Conservation (phyloP, 208 protist genomes). For the Leptomonas pyrrhocoris region DNA sequence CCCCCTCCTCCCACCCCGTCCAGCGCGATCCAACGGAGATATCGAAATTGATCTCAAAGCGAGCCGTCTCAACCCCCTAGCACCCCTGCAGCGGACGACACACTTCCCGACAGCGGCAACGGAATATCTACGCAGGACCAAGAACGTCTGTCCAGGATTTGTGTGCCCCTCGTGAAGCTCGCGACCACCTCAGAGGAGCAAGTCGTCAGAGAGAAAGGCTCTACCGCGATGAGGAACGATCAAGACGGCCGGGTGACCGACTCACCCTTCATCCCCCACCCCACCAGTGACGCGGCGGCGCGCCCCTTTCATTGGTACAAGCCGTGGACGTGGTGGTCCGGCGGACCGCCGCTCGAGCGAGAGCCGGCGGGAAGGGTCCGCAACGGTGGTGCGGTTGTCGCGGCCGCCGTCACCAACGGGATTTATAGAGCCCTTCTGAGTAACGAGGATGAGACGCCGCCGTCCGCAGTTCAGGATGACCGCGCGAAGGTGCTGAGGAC, state of each 20-base stretch:
- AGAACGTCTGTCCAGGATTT: constrained; percentile 56
- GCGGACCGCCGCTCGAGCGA: constrained; percentile 34
- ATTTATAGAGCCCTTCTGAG: constrained; percentile 46
- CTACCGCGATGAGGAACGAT: constrained; percentile 34
- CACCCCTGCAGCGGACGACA: too few species aligned
- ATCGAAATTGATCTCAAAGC: too few species aligned
- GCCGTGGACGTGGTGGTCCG: constrained; percentile 74
- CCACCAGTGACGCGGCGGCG: constrained; percentile 41
- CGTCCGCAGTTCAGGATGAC: constrained; percentile 52
- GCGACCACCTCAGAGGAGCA: constrained; percentile 49
- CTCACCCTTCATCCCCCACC: constrained; percentile 65
- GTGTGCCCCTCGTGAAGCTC: constrained; percentile 63
- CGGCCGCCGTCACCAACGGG: too few species aligned
- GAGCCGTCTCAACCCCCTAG: too few species aligned
- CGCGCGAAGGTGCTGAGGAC: constrained; percentile 63
- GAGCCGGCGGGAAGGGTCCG: constrained; percentile 3
- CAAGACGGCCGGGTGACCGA: constrained; percentile 32
- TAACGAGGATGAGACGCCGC: constrained; percentile 38
- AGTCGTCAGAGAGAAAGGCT: constrained; percentile 50
- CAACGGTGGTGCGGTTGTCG: background rate
- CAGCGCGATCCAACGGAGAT: too few species aligned
- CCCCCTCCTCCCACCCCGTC: too few species aligned
- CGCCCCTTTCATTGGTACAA: constrained; percentile 65
- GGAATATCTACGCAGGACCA: constrained; percentile 33
- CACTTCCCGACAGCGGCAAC: background rate